Conservation (phyloP, 2,329 filamentous ascomycete genomes). For the Pseudogymnoascus sp. region DNA sequence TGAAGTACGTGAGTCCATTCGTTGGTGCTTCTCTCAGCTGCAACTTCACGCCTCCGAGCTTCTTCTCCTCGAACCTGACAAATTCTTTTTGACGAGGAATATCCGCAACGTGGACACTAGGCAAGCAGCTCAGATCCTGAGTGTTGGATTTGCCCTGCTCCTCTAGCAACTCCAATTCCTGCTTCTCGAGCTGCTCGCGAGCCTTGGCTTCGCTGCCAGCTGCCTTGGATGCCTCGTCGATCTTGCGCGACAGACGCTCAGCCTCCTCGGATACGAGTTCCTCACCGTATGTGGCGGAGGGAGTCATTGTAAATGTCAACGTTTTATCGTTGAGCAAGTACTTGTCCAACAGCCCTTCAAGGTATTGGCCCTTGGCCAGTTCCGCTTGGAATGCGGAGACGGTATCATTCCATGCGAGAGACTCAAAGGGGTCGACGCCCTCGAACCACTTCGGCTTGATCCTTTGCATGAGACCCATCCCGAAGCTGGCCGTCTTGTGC, state of each 20-base stretch:
- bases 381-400: conserved; percentile 73
- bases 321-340: conserved; percentile 84
- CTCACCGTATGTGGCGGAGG: conserved; percentile 66
- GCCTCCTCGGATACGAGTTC: conserved; percentile 73
- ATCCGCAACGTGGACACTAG: conserved; percentile 80
- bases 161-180: conserved; percentile 71
- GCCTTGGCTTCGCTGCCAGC: conserved; percentile 67
- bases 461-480: conserved; percentile 81
- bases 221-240: conserved; percentile 59
- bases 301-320: conserved; percentile 89
- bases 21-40: conserved; percentile 92
- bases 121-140: conserved; percentile 79
- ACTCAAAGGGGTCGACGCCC: conserved; percentile 84
- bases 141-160: conserved; percentile 80
- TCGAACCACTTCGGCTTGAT: conserved; percentile 94
- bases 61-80: conserved; percentile 54
- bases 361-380: conserved; percentile 68
- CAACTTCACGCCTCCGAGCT: conserved; percentile 57
- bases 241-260: conserved; percentile 64
- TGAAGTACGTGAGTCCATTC: conserved; percentile 94
- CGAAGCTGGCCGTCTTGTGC: conserved; percentile 94
- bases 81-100: conserved; percentile 72
- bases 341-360: conserved; percentile 79
- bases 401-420: conserved; percentile 85
- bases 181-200: conserved; percentile 62